These are phyloP conservation scores for Zizania latifolia DNA, from an alignment of 176 grass and related monocot genomes.

Conservation along the genomic window DNA sequence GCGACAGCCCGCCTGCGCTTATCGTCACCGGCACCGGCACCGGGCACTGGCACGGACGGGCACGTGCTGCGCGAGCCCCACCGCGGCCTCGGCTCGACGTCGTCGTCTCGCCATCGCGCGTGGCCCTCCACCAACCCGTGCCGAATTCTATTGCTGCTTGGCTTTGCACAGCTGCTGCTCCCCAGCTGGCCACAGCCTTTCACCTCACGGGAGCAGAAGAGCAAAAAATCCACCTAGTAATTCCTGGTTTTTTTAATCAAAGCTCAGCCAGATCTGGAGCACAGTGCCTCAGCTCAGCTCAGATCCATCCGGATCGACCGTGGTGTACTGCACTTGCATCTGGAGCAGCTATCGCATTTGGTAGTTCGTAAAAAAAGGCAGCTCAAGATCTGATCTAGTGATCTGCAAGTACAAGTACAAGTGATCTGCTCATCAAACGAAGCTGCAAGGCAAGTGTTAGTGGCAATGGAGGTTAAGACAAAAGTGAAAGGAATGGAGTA, in stretches of 20 bases:
- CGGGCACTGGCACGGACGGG: not conserved
- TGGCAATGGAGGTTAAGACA: not conserved
- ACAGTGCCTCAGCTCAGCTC: slow-evolving; percentile 19
- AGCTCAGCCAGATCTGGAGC: slow-evolving; percentile 32
- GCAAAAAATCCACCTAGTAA: not conserved
- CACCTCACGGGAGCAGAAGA: not conserved
- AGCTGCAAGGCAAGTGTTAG: not conserved
- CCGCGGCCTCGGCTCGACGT: not conserved
- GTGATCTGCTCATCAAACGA: not conserved
- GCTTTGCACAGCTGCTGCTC: too few relatives aligned
- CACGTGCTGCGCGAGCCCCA: slow-evolving; percentile 11
- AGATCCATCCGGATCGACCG: not conserved
- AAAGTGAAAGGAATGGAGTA: slow-evolving; percentile 18
- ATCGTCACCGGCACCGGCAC: too few relatives aligned
- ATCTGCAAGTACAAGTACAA: too few relatives aligned
- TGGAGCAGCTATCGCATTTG: too few relatives aligned
- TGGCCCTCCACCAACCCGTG: not conserved
- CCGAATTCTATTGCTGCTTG: slow-evolving; percentile 15
- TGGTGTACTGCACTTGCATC: too few relatives aligned
- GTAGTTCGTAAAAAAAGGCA: not conserved
- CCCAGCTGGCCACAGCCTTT: not conserved
- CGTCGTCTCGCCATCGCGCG: slow-evolving; percentile 16
- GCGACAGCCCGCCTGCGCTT: too few relatives aligned
- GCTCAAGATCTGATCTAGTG: not conserved
- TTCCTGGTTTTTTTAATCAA: not conserved